Conservation (phyloP, 2,329 filamentous ascomycete species). For the Epichloe brachyelytri region DNA sequence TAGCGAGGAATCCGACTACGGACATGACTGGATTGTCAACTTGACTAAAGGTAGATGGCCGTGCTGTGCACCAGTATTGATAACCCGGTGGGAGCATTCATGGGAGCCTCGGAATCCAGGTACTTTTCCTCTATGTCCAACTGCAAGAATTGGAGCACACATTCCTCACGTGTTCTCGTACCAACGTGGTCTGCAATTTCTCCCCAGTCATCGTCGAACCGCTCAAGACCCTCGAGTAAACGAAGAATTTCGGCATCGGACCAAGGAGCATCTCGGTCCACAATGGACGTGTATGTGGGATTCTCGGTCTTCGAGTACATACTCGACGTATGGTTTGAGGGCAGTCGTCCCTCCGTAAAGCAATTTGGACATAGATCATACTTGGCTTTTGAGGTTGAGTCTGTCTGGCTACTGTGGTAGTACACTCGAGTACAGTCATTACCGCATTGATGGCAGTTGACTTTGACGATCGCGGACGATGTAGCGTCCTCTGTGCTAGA, state of each 20-base stretch:
- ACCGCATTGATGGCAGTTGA: conserved; percentile 84
- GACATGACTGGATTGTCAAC: conserved; percentile 95
- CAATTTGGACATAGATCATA: conserved; percentile 89
- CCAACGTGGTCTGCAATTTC: conserved; percentile 86
- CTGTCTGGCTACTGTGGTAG: conserved; percentile 44
- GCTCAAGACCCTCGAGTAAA: conserved; percentile 79
- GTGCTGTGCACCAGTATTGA: conserved; percentile 58
- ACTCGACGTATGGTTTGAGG: conserved; percentile 60
- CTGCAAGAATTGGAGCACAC: conserved; percentile 90
- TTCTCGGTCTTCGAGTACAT: conserved; percentile 89
- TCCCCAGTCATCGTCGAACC: conserved; percentile 92
- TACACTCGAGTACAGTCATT: conserved; percentile 67
- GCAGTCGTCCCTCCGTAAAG: conserved; percentile 73
- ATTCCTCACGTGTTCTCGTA: conserved; percentile 86
- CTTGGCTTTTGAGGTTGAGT: conserved; percentile 53
- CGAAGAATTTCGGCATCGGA: conserved; percentile 80
- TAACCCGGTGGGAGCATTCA: conserved; percentile 43
- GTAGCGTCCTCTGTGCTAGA: conserved; percentile 44
- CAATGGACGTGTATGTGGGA: conserved; percentile 62
- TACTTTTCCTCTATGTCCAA: conserved; percentile 97
- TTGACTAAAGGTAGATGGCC: conserved; percentile 78
- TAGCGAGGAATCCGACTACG: conserved; percentile 86
- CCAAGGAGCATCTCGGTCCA: conserved; percentile 81
- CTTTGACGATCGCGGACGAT: conserved; percentile 52
- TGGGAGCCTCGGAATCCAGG: conserved; percentile 55